Base-by-base conservation (phyloP, 371 early-diverging fungal species). In the Zychaea mexicana region DNA sequence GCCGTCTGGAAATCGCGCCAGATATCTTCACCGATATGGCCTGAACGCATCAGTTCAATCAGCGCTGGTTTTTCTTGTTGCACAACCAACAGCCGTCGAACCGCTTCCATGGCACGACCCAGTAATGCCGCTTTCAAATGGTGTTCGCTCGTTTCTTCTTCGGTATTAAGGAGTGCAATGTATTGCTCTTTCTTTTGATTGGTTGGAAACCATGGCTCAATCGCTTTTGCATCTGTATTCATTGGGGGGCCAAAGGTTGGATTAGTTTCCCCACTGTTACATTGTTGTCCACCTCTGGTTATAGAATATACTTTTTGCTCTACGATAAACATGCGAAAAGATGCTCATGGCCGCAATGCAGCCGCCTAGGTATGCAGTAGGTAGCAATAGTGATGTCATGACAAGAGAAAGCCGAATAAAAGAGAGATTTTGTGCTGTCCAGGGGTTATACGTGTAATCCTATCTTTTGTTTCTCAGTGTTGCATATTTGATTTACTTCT, bases 1-100 rank as follows among this genome's bases (percentile, higher is more conserved):
- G 96, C 94, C 10, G 83, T 73, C 19, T 68, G 72, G 57, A 97
- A 90, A 63, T 93, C 90, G 32, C 83, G 89, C 92, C 89, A 87
- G 66, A 96, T 76, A 59, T 94, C 95, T 59, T 97, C 96, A 4
- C 95, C 94, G 56, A 97, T 85, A 9, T 92, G 87, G 5, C 98
- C 98, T 17, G 85, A 79, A 66, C 90, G 88, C 61, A 96, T 86
- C 77, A 97, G 72, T 42, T 80, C 82, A 30, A 84, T 78, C 61
- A 97, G 76, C 27, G 92, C 87, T n/a, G 87, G 89, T 71, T 94
- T 94, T 73, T 96, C 94, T 64, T 92, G 90, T 39, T 92, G 87
- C 42, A 97, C 76, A 60, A 90, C 82, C 10, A 90, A 65, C 15
- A 92, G 76, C 4, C 96, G 88, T 60, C 85, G 78, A 0, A 96